Evolutionary conservation across 1,139 yeast species (phyloP), one percentile per base, ranked within the genome.

Genomic region (Hemisphaericaspora xylanilytica): DNA sequence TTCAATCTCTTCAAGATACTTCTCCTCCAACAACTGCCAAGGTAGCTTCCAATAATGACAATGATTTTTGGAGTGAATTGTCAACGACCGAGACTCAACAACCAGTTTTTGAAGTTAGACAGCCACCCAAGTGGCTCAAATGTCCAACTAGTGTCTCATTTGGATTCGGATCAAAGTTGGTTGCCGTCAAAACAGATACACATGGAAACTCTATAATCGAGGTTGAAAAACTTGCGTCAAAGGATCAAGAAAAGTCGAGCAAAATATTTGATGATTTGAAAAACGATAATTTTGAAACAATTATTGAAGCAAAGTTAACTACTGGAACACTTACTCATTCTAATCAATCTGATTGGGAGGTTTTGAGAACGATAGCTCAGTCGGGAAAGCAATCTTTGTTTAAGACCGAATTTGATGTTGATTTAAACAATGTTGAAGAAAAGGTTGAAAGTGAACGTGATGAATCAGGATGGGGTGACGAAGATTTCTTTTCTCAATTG

Each of bases 111-210:
- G 70, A 73, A 22, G 71, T 78, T 25, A 69, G 73, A 45, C 96
- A 89, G 62, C 95, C 97, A 16, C 99, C 99, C 32, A 60, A 67
- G 42, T 94, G 98, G 98, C 76, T 88, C 46, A 77, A 78, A 47
- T 73, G 84, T 47, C 89, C 89, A n/a, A 70, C 77, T 3, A 72
- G 83, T 35, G 96, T 84, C 8, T 70, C 81, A 4, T 94, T 94
- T 69, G 98, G 96, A 0, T 92, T 89, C 65, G 98, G 98, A 40
- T 95, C 96, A 32, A 88, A 86, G 63, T 62, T 92, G 35, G 95
- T 85, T 6, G 61, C 73, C 8, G 79, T 87, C 22, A 59, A 63
- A 32, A 67, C 70, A 26, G 63, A 56, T 35, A 61, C 65, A 7
- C 64, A 64, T 21, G 73, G 72, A 30, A 60, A 70, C 24, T 67